Evolutionary conservation across 768 basidiomycete genomes (phyloP).

Genomic region (Hydnum rufescens): DNA sequence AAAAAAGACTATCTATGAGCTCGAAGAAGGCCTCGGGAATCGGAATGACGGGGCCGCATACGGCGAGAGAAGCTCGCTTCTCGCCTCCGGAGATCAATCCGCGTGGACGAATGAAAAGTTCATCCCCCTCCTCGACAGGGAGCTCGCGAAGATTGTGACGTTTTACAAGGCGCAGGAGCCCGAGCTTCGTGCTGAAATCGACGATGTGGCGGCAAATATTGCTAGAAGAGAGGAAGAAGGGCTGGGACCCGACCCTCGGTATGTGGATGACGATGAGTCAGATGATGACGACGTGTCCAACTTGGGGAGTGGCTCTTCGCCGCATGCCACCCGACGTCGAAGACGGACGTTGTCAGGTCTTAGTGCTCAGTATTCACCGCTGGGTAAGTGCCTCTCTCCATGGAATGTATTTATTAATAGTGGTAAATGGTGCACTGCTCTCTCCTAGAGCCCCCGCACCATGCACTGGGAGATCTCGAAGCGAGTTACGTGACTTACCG

Average conservation of each 20-base stretch:
- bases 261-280: slow-evolving; percentile 26
- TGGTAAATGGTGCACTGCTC: too few species aligned
- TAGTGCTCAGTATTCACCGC: too few species aligned
- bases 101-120: slow-evolving; percentile 26
- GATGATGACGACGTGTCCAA: slow-evolving; percentile 21
- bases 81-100: slow-evolving; percentile 25
- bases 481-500: too few species aligned
- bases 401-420: too few species aligned
- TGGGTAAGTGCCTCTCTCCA: too few species aligned
- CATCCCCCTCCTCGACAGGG: slow-evolving; percentile 53
- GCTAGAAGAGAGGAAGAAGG: slow-evolving; percentile 41
- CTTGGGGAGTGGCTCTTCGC: too few species aligned
- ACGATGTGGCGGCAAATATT: slow-evolving; percentile 37
- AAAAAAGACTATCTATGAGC: slow-evolving; percentile 69
- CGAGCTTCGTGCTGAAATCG: slow-evolving; percentile 43
- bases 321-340: too few species aligned
- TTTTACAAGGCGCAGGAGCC: slow-evolving; percentile 69
- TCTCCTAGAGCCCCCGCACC: too few species aligned
- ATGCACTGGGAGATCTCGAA: too few species aligned
- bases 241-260: slow-evolving; percentile 20
- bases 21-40: slow-evolving; percentile 15
- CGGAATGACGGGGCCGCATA: not conserved
- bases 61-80: not conserved
- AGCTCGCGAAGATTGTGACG: slow-evolving; percentile 54
- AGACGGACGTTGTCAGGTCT: too few species aligned